phyloP scores from a whole-genome alignment of 2,329 filamentous ascomycete genomes.

The Microsporum canis region DNA sequence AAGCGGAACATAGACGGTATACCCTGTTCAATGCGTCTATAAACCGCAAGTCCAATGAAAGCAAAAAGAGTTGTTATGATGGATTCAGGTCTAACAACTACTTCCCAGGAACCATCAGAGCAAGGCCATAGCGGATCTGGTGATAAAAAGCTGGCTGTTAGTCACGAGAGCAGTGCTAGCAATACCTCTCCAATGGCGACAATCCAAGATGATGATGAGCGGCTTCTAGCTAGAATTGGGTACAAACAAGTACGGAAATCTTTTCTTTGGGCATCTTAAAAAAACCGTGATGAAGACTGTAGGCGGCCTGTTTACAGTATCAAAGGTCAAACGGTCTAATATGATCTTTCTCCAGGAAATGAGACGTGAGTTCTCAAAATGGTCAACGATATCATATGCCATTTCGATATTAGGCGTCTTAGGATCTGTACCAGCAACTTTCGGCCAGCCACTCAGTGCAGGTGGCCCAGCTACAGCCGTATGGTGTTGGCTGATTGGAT shows the following conservation, averaged over 20 bases:
- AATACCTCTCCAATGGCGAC: slow-evolving; percentile 24
- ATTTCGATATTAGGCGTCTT: slow-evolving; percentile 55
- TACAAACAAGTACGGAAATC: slow-evolving; percentile 45
- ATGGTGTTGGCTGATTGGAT: slow-evolving; percentile 56
- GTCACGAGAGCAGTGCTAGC: not conserved
- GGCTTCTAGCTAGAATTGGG: slow-evolving; percentile 49
- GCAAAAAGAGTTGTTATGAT: not conserved
- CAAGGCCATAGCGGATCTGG: not conserved
- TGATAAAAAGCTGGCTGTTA: slow-evolving; percentile 4
- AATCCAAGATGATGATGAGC: slow-evolving; percentile 48
- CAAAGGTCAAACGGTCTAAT: not conserved
- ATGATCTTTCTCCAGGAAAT: slow-evolving; percentile 39
- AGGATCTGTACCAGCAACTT: slow-evolving; percentile 55
- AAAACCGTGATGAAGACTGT: no score
- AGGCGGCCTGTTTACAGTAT: not conserved
- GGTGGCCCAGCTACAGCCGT: slow-evolving; percentile 54
- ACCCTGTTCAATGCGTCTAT: not conserved
- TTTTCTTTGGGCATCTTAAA: not conserved
- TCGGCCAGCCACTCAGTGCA: slow-evolving; percentile 46
- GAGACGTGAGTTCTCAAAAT: slow-evolving; percentile 52
- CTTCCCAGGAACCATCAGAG: slow-evolving; percentile 7
- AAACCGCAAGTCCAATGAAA: not conserved
- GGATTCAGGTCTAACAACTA: slow-evolving; percentile 8
- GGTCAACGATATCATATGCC: slow-evolving; percentile 55
- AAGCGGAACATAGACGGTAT: not conserved